A percentile compares a stretch with the other conserved stretches of the same genome.
Conservation (phyloP, 2,329 filamentous ascomycete genomes). For the Ophiostoma sp. region DNA sequence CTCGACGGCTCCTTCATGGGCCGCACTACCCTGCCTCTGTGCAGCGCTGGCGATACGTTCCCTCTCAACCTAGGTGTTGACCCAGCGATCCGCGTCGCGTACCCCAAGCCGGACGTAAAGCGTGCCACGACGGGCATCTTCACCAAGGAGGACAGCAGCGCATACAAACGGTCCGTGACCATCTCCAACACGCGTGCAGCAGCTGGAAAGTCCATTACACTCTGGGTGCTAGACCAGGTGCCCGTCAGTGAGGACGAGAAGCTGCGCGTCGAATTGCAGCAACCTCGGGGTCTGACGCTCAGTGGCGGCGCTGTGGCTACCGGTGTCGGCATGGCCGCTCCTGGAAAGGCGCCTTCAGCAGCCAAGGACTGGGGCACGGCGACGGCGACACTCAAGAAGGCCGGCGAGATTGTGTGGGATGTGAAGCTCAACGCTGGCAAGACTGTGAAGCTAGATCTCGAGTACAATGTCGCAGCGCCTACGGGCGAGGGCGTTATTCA, state of each 20-base stretch:
- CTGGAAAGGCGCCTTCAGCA: constrained; percentile 28
- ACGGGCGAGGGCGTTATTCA: constrained; percentile 39
- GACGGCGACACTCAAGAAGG: constrained; percentile 48
- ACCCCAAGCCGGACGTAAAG: constrained; percentile 51
- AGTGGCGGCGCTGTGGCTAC: constrained; percentile 36
- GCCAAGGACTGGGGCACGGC: constrained; percentile 50
- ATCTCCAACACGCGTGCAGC: constrained; percentile 46
- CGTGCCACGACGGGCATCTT: constrained; percentile 49
- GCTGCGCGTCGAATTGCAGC: constrained; percentile 46
- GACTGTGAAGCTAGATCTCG: constrained; percentile 51
- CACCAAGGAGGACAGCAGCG: constrained; percentile 46
- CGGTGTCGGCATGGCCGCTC: constrained; percentile 26
- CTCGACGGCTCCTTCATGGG: constrained; percentile 61
- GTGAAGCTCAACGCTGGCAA: constrained; percentile 53
- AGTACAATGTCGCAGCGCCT: constrained; percentile 57
- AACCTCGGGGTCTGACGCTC: constrained; percentile 43
- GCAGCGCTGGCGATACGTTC: constrained; percentile 50
- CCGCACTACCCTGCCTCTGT: constrained; percentile 49
- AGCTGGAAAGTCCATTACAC: constrained; percentile 37
- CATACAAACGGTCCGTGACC: constrained; percentile 46
- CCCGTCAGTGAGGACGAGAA: constrained; percentile 58
- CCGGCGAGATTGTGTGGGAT: constrained; percentile 54
- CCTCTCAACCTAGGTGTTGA: constrained; percentile 54
- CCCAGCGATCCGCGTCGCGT: constrained; percentile 50
- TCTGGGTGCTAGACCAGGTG: constrained; percentile 55